phyloP scores from a whole-genome alignment of 1,139 yeast genomes.

The Debaryomyces fabryi region DNA sequence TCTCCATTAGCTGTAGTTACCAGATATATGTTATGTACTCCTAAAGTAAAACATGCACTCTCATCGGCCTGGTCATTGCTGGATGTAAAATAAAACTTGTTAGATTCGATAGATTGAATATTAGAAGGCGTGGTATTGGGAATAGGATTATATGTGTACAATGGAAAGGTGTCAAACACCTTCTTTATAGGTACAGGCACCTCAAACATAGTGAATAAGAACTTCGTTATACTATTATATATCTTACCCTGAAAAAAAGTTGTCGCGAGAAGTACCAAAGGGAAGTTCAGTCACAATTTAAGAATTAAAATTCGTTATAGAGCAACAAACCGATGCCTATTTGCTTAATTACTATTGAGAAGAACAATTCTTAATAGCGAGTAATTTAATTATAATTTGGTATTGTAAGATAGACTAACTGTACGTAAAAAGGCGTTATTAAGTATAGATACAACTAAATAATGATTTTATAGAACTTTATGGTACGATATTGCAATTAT shows the following conservation, averaged over 20 bases:
- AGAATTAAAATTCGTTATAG: not conserved
- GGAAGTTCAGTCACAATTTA: not conserved
- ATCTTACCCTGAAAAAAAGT: not conserved
- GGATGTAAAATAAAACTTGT: constrained; percentile 19
- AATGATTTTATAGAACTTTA: not conserved
- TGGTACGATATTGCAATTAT: not conserved
- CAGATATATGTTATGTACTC: constrained; percentile 41
- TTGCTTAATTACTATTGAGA: not conserved
- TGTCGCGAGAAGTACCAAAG: not conserved
- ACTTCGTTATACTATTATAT: not conserved
- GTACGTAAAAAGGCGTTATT: not conserved
- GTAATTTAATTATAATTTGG: not conserved
- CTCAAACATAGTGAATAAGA: constrained; percentile 12
- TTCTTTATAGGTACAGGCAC: constrained; percentile 47
- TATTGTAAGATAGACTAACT: not conserved
- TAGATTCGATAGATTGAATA: constrained; percentile 14
- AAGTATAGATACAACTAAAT: constrained; percentile 1
- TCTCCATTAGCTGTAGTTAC: constrained; percentile 13
- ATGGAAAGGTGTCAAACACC: constrained; percentile 55
- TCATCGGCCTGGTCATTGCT: constrained; percentile 2
- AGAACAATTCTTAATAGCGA: not conserved
- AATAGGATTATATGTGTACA: constrained; percentile 37
- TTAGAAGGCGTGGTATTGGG: constrained; percentile 22
- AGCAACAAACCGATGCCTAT: not conserved
- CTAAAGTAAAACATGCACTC: constrained; percentile 34